These are phyloP conservation scores for Priceomyces fermenticarens DNA, from an alignment of 805 yeast species.

Conservation along the genomic window DNA sequence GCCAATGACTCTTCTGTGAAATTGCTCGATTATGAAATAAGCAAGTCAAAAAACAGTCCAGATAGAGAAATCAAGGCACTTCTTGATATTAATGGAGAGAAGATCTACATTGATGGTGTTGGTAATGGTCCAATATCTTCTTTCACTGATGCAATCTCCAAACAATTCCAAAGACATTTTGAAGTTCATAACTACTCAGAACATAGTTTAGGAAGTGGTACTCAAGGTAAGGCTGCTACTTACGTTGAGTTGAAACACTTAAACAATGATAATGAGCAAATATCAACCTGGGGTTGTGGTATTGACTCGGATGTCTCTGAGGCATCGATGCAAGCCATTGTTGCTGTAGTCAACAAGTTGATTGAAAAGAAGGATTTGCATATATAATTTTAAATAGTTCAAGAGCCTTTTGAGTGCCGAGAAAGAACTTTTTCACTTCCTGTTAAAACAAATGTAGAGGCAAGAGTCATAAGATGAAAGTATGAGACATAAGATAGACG, in stretches of 20 bases:
- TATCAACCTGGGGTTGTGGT: conserved; percentile 43
- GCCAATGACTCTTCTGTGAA: conserved; percentile 21
- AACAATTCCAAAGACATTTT: conserved; percentile 48
- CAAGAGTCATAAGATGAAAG: no score
- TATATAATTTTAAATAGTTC: not conserved
- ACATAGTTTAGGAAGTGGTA: conserved; percentile 71
- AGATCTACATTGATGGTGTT: conserved; percentile 44
- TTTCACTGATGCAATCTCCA: conserved; percentile 60
- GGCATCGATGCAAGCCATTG: conserved; percentile 57
- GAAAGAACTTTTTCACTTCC: not conserved
- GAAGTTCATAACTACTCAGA: conserved; percentile 69
- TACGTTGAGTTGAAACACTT: conserved; percentile 54
- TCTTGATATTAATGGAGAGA: conserved; percentile 16
- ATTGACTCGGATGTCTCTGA: conserved; percentile 42
- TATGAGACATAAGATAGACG: no score
- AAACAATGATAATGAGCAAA: conserved; percentile 34
- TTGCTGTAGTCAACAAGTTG: conserved; percentile 52
- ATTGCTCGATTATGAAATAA: conserved; percentile 46
- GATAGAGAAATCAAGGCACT: conserved; percentile 50
- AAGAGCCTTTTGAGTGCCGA: not conserved
- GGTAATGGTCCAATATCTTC: conserved; percentile 84
- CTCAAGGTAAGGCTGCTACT: conserved; percentile 72
- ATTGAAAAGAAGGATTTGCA: conserved; percentile 22
- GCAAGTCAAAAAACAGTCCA: conserved; percentile 24
- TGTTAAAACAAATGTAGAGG: not conserved